Base-by-base conservation (phyloP, 768 basidiomycete genomes). In the Pluteus cervinus region DNA sequence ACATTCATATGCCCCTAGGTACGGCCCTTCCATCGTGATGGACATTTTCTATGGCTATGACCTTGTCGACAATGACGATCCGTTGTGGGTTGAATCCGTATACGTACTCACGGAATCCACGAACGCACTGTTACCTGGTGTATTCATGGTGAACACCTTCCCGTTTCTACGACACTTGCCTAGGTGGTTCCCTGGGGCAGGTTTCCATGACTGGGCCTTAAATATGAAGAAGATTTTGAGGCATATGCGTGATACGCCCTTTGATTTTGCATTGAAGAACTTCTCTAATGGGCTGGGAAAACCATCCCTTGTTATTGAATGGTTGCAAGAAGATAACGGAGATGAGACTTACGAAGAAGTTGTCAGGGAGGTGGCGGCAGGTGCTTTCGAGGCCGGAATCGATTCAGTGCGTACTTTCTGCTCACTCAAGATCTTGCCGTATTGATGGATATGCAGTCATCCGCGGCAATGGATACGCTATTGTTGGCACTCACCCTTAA, bases 111-210 rank as follows among this genome's bases (percentile, higher is more conserved):
- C 29, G 8, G 29, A 39, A n/a, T n/a, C n/a, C n/a, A n/a, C n/a
- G 36, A 40, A 14, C 45, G 46, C 3, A 33, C 47, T 14, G 26
- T 14, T 11, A 2, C 55, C 55, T 3, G 54, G 58, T 15, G 51
- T 48, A 4, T 35, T 40, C 7, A 18, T 51, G 1, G 53, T 60
- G 17, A 58, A 63, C 22, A 17, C 49, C 1, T 46, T 63, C n/a
- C 58, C 60, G 8, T 21, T 53, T 31, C 55, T 68, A 8, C 51
- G 55, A 23, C 39, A 61, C 33, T 17, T 66, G 7, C 67, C 67
- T n/a, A 39, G 45, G 0, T 69, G 67, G 67, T 43, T 61, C 22
- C 62, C 62, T 9, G 61, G 62, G 5, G 47, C 51, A 7, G 40
- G 40, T 3, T 62, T 61, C 46, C 40, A 56, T 23, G 25, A 17